phyloP scores from a whole-genome alignment of 2,329 filamentous ascomycete genomes.

The Colletotrichum liaoningense region DNA sequence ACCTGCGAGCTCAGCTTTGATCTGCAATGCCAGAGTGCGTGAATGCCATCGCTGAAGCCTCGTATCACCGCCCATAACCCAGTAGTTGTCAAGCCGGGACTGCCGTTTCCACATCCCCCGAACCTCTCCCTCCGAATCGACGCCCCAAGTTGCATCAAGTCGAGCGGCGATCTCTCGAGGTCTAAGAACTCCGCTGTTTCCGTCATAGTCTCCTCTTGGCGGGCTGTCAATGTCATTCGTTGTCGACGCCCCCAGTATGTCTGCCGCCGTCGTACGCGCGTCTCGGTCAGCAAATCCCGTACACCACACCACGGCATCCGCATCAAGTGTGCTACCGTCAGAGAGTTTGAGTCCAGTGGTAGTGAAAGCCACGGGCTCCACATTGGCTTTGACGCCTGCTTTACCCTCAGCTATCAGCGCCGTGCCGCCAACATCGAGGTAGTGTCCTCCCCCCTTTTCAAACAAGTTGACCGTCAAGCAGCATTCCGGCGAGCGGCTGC shows the following conservation, averaged over 20 bases:
- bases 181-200: not conserved
- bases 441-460: conserved; percentile 47
- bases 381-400: conserved; percentile 41
- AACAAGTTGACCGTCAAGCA: conserved; percentile 37
- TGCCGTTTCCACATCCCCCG: conserved; percentile 53
- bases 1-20: conserved; percentile 47
- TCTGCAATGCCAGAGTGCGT: conserved; percentile 44
- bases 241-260: conserved; percentile 43
- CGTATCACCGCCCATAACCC: conserved; percentile 47
- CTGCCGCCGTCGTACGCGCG: conserved; percentile 40
- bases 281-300: conserved; percentile 49
- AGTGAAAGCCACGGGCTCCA: conserved; percentile 44
- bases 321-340: conserved; percentile 44
- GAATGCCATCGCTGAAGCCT: conserved; percentile 49
- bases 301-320: conserved; percentile 49
- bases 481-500: conserved; percentile 7
- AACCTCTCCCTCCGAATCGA: conserved; percentile 55
- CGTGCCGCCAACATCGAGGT: conserved; percentile 46
- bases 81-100: conserved; percentile 45
- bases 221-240: not conserved
- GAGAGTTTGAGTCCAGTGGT: conserved; percentile 43
- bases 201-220: too few relatives aligned
- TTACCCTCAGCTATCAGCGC: conserved; percentile 43
- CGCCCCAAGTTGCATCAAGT: conserved; percentile 52
- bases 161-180: conserved; percentile 41